phyloP scores from a whole-genome alignment of 1,139 yeast species.

The Casaregolazyma suthepensis region DNA sequence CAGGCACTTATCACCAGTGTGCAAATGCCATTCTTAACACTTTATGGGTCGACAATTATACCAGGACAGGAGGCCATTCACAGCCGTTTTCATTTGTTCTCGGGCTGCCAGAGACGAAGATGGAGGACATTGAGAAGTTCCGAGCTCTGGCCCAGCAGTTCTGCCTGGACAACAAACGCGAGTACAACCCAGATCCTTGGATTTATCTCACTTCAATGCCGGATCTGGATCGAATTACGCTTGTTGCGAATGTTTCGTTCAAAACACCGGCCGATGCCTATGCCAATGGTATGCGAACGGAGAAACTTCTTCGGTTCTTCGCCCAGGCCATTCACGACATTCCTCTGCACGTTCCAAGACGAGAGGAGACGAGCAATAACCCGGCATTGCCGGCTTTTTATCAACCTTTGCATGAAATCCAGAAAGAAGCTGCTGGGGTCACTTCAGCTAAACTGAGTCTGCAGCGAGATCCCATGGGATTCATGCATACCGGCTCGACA shows the following conservation, averaged over 20 bases:
- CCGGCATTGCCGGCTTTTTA: constrained; percentile 31
- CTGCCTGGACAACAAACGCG: constrained; percentile 32
- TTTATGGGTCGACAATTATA: constrained; percentile 36
- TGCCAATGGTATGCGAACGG: constrained; percentile 29
- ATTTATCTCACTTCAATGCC: constrained; percentile 31
- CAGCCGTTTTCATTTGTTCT: constrained; percentile 25
- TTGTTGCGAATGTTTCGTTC: constrained; percentile 28
- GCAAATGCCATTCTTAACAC: constrained; percentile 36
- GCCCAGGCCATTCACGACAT: constrained; percentile 31
- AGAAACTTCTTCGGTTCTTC: constrained; percentile 28
- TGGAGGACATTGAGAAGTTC: constrained; percentile 32
- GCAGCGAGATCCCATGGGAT: neutral
- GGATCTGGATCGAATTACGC: constrained; percentile 33
- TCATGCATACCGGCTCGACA: neutral
- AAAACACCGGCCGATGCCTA: constrained; percentile 26
- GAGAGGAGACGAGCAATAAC: constrained; percentile 31
- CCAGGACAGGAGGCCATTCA: constrained; percentile 35
- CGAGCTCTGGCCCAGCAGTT: constrained; percentile 29
- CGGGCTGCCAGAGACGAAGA: constrained; percentile 36
- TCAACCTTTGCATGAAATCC: constrained; percentile 5
- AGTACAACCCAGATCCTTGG: constrained; percentile 32
- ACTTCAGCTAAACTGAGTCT: neutral
- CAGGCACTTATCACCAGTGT: constrained; percentile 33
- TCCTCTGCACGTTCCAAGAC: constrained; percentile 33
- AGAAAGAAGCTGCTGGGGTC: neutral